phyloP scores from a whole-genome alignment of 2,329 filamentous ascomycete species.

The Colletotrichum echinochloae region DNA sequence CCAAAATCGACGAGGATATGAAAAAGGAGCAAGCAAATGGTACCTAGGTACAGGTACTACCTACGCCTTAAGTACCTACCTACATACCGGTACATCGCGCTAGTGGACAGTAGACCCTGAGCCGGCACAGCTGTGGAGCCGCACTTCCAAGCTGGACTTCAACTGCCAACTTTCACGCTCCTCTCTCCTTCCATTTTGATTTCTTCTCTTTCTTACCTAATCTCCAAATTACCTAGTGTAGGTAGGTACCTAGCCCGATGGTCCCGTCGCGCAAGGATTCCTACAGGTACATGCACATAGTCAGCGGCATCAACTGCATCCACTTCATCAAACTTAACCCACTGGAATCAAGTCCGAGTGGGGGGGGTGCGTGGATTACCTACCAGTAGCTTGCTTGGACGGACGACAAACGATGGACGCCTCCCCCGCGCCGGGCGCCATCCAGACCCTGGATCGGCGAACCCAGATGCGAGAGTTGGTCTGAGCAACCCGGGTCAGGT shows the following conservation, averaged over 20 bases:
- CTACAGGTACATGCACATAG: neutral
- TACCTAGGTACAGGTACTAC: too few relatives aligned
- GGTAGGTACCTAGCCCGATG: too few relatives aligned
- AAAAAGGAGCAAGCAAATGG: neutral
- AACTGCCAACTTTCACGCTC: neutral
- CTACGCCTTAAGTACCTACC: too few relatives aligned
- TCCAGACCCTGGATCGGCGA: constrained; percentile 23
- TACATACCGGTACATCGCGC: neutral
- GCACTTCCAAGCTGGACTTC: neutral
- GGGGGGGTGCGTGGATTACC: neutral
- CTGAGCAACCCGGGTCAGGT: constrained; percentile 3
- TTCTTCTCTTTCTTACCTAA: neutral
- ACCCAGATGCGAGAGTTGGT: neutral
- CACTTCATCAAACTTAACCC: neutral
- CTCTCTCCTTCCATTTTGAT: neutral
- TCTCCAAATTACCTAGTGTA: too few relatives aligned
- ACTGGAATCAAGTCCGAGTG: neutral
- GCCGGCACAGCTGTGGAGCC: neutral
- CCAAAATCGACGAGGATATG: neutral
- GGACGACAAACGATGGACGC: neutral
- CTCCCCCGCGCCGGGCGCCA: neutral
- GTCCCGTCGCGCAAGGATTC: constrained; percentile 8
- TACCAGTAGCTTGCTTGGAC: constrained; percentile 2
- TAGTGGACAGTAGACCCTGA: neutral
- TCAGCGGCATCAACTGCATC: constrained; percentile 2